Evolutionary conservation across 2,329 filamentous ascomycete genomes (phyloP).

Genomic region (Bipolaris cookei): DNA sequence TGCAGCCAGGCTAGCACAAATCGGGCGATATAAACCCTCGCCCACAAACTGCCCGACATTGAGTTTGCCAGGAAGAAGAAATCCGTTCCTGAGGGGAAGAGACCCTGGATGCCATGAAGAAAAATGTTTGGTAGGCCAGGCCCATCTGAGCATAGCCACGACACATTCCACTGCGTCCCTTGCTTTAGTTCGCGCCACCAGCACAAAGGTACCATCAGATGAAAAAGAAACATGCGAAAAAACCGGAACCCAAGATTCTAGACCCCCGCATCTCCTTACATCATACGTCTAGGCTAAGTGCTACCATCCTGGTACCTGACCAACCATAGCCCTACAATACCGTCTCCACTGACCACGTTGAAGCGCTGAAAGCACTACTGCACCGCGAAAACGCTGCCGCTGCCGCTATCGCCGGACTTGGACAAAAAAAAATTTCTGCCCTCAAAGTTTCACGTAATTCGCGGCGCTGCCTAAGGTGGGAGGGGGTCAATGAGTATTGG

Average conservation of each 20-base stretch:
- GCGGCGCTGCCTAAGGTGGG: neutral
- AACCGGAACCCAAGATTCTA: conserved; percentile 1
- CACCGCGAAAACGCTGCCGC: conserved; percentile 14
- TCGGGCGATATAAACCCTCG: neutral
- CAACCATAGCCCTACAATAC: conserved; percentile 16
- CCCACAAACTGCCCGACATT: neutral
- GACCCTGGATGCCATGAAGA: neutral
- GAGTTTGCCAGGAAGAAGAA: neutral
- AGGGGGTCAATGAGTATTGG: neutral
- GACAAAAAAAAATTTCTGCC: neutral
- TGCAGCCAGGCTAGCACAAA: neutral
- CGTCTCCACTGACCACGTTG: conserved; percentile 1
- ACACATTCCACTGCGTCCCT: neutral
- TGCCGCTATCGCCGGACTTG: conserved; percentile 13
- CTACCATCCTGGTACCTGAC: conserved; percentile 3
- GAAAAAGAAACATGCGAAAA: conserved; percentile 1
- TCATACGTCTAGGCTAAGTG: conserved; percentile 6
- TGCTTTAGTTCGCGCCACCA: neutral
- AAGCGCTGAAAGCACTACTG: conserved; percentile 8
- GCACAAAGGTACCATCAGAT: conserved; percentile 1
- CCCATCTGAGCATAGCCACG: neutral
- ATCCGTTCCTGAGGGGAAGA: neutral
- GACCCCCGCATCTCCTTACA: neutral
- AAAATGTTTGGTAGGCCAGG: neutral
- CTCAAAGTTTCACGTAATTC: conserved; percentile 1